Base-by-base conservation (phyloP, 2,329 filamentous ascomycete species). In the Ophiostoma quercus region DNA sequence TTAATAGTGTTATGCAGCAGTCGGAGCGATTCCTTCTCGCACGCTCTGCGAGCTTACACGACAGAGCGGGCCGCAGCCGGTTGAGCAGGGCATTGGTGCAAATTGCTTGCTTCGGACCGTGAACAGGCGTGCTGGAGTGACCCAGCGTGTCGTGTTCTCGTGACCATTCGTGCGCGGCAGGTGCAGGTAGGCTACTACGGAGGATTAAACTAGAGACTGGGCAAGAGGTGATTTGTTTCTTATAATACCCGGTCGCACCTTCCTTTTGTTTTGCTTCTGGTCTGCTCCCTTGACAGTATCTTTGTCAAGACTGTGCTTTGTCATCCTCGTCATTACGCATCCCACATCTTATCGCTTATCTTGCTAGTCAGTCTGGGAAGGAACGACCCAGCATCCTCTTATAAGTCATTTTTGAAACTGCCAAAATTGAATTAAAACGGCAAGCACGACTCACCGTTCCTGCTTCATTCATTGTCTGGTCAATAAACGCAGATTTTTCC, bases 261-360 rank as follows among this genome's bases (percentile, higher is more conserved):
- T 63, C 32, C 62, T 12, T 62, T 32, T 41, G 39, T 41, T 41
- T 25, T 16, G 25, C 32, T 32, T 65, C 12, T 12, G 32, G 29
- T n/a, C 12, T 39, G 60, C 14, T 63, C 12, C 32, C 12, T 29
- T 39, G 3, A 9, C 60, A 41, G 34, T 65, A 22, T 65, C 34
- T 19, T 63, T 34, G 25, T 29, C 25, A 16, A 62, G 25, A 22
- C 12, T 57, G 7, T 22, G 43, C 57, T 62, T 37, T 63, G 29
- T 63, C 60, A 34, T 34, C 60, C 43, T 47, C 43, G 43, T 19
- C 43, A 47, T 47, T 7, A 57, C 51, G 22, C 51, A 22, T 57
- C 51, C 51, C 51, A 57, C 51, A 22, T 57, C 51, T 57, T 57
- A 57, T 57, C 51, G 29, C n/a, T 57, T 25, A 57, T 60, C 54